Evolutionary conservation across 306 rosid genomes (phyloP).

Genomic region (Geum urbanum): DNA sequence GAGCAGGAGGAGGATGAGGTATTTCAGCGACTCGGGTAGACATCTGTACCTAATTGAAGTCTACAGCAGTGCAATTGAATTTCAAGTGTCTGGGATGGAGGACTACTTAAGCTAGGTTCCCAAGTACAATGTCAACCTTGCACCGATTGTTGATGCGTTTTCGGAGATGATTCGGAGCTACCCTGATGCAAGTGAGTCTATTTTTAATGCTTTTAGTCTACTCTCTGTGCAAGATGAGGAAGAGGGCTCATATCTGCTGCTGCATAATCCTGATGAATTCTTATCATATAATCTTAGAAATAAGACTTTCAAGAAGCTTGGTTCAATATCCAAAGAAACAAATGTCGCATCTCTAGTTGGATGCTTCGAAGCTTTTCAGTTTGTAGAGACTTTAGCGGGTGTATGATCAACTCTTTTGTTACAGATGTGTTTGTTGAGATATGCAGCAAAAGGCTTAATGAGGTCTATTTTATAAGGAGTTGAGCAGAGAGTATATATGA

Average conservation of each 20-base stretch:
- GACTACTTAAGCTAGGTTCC: slow-evolving; percentile 35
- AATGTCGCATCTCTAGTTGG: slow-evolving; percentile 1
- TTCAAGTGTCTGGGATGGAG: slow-evolving; percentile 29
- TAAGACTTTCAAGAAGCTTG: slow-evolving; percentile 10
- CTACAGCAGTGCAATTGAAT: slow-evolving; percentile 13
- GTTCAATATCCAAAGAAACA: neutral
- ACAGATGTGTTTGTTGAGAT: too few relatives aligned
- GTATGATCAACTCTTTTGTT: neutral
- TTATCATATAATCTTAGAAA: slow-evolving; percentile 13
- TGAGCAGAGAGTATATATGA: too few relatives aligned
- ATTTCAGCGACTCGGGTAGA: slow-evolving; percentile 28
- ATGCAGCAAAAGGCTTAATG: too few relatives aligned
- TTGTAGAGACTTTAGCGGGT: slow-evolving; percentile 7
- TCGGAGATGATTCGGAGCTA: slow-evolving; percentile 15
- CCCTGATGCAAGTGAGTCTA: neutral
- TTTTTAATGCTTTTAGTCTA: slow-evolving; percentile 16
- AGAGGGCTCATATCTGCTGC: slow-evolving; percentile 13
- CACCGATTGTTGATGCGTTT: neutral
- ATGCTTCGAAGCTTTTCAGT: slow-evolving; percentile 17
- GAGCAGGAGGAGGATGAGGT: slow-evolving; percentile 9
- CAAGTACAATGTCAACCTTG: slow-evolving; percentile 26
- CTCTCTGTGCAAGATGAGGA: slow-evolving; percentile 16
- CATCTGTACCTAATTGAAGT: slow-evolving; percentile 33
- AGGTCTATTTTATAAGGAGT: too few relatives aligned
- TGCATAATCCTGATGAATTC: slow-evolving; percentile 26